Evolutionary conservation across 768 basidiomycete genomes (phyloP), one percentile per base, ranked within the genome.

Genomic region (Calocybe gangraenosa): DNA sequence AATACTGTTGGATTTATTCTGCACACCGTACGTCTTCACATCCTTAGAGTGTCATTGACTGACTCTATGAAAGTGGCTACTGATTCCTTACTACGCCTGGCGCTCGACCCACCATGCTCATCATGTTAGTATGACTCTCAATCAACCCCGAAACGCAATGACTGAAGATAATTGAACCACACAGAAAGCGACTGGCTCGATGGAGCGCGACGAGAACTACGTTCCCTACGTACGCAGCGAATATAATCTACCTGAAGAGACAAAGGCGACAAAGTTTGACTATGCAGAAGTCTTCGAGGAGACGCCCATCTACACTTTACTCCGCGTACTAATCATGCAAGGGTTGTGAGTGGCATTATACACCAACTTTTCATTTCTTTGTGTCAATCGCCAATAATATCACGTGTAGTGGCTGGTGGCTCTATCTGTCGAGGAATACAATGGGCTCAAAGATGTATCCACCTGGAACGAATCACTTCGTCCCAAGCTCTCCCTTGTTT

Each of bases 181-280:
- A n/a, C 40, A 74, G 71, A 73, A 72, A 68, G 81, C 82, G 51
- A 84, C 85, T 44, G 78, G 78, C 33, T 85, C 84, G 0, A 84
- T 87, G 65, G 84, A 84, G 57, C 67, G 81, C 14, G 87, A 92
- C 55, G 84, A 89, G 60, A 87, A 87, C 52, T 84, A 80, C 47
- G 76, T 86, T 4, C 83, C 82, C 36, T 68, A 72, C 45, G 63
- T 64, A 41, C 66, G 65, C 31, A 64, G 63, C 43, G 64, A 69
- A 46, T 72, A 61, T 48, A 62, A 64, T 20, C 59, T 77, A 3
- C 75, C 76, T 0, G 54, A 64, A 3, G 63, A 67, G 50, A 59
- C 59, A 38, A 56, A 54, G 19, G 69, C 69, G 2, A 68, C 65
- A 1, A 63, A 58, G 28, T 52, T 63, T 10, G 72, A 76, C 54